Evolutionary conservation across 2,329 filamentous ascomycete genomes (phyloP).

Genomic region (Acephala macrosclerotiorum): DNA sequence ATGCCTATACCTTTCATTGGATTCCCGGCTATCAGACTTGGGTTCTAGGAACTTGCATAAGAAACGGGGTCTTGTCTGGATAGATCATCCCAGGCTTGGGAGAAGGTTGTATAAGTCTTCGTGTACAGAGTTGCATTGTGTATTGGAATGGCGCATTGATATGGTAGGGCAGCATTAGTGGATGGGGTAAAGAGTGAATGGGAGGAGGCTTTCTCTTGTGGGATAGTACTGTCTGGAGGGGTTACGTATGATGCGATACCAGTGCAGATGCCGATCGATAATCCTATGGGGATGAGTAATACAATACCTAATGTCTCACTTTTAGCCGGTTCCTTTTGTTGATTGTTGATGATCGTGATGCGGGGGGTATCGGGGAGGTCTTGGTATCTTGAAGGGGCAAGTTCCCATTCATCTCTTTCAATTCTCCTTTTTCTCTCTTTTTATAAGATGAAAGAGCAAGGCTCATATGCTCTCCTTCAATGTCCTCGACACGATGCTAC

Average conservation of each 20-base stretch:
- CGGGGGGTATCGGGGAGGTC: too few relatives aligned
- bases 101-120: background rate
- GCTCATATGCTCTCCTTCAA: too few relatives aligned
- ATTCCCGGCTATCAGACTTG: too few relatives aligned
- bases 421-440: too few relatives aligned
- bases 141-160: background rate
- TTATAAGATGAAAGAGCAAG: too few relatives aligned
- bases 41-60: background rate
- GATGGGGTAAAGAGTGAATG: background rate
- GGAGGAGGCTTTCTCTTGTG: background rate
- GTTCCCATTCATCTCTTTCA: too few relatives aligned
- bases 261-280: background rate
- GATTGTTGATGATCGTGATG: too few relatives aligned
- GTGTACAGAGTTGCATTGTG: background rate
- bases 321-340: background rate
- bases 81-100: too few relatives aligned
- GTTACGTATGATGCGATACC: background rate
- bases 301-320: slow-evolving; percentile 10
- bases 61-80: too few relatives aligned
- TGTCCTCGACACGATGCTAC: too few relatives aligned
- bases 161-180: background rate
- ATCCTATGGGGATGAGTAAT: background rate
- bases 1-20: background rate
- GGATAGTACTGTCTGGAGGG: background rate
- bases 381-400: too few relatives aligned